phyloP scores from a whole-genome alignment of 352 stramenopile genomes.

The Phytophthora pinifolia region DNA sequence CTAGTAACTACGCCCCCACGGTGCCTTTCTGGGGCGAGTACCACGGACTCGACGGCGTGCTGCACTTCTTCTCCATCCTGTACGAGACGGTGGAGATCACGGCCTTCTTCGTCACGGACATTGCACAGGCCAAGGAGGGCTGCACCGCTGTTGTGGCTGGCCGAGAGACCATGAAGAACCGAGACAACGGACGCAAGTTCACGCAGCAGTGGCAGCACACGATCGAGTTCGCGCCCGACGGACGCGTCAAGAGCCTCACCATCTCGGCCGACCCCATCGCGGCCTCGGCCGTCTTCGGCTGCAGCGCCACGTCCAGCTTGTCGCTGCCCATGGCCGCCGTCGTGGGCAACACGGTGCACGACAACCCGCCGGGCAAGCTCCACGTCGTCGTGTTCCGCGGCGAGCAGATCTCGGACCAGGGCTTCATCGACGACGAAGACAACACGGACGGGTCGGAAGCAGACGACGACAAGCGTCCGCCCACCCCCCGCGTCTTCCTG shows the following conservation, averaged over 20 bases:
- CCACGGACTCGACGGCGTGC: conserved; percentile 81
- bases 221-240: conserved; percentile 86
- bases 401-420: conserved; percentile 79
- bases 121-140: conserved; percentile 82
- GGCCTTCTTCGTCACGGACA: conserved; percentile 88
- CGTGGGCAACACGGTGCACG: conserved; percentile 74
- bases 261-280: conserved; percentile 84
- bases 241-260: conserved; percentile 85
- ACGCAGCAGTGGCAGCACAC: conserved; percentile 91
- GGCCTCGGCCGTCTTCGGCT: conserved; percentile 85
- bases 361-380: conserved; percentile 74
- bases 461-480: conserved; percentile 41
- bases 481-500: conserved; percentile 51
- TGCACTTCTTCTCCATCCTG: conserved; percentile 90
- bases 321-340: conserved; percentile 83
- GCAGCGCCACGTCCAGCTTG: conserved; percentile 84
- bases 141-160: conserved; percentile 82
- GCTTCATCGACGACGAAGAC: conserved; percentile 48
- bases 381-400: conserved; percentile 80
- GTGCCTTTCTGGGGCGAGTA: conserved; percentile 90
- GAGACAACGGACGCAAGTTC: conserved; percentile 87
- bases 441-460: conserved; percentile 48
- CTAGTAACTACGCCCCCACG: conserved; percentile 86
- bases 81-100: conserved; percentile 90
- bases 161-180: conserved; percentile 89